Evolutionary conservation across 306 rosid genomes (phyloP).

Genomic region (Fragaria nilgerrensis): DNA sequence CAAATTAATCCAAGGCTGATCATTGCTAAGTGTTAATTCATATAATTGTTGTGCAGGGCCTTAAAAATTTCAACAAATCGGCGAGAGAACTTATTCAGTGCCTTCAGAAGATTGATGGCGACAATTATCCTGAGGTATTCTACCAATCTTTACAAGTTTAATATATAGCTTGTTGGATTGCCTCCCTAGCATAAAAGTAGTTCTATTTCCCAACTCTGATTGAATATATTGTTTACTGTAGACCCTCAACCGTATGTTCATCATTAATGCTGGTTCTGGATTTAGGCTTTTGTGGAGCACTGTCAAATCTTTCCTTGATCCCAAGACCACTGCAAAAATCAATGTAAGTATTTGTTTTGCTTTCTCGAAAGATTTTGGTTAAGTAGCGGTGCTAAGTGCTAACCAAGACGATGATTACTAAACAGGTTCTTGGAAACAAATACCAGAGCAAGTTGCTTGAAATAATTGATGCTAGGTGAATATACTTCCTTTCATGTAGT

Average conservation of each 20-base stretch:
- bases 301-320: constrained; percentile 85
- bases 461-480: constrained; percentile 77
- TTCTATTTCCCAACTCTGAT: constrained; percentile 17
- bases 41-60: constrained; percentile 49
- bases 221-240: constrained; percentile 20
- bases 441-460: constrained; percentile 96
- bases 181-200: not conserved
- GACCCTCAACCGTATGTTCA: constrained; percentile 92
- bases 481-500: not conserved
- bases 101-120: constrained; percentile 94
- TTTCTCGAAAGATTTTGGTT: constrained; percentile 5
- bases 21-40: not conserved
- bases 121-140: constrained; percentile 90
- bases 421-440: constrained; percentile 92
- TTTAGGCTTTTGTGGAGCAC: constrained; percentile 92
- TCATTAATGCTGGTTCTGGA: constrained; percentile 97
- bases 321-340: constrained; percentile 87
- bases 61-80: constrained; percentile 72
- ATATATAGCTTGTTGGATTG: not conserved
- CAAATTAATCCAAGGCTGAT: not conserved
- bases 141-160: constrained; percentile 8
- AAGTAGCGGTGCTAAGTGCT: constrained; percentile 9
- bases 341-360: constrained; percentile 41
- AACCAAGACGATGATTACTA: constrained; percentile 20
- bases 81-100: constrained; percentile 84